Conservation (phyloP, 768 basidiomycete species). For the Rhodotorula taiwanensis region DNA sequence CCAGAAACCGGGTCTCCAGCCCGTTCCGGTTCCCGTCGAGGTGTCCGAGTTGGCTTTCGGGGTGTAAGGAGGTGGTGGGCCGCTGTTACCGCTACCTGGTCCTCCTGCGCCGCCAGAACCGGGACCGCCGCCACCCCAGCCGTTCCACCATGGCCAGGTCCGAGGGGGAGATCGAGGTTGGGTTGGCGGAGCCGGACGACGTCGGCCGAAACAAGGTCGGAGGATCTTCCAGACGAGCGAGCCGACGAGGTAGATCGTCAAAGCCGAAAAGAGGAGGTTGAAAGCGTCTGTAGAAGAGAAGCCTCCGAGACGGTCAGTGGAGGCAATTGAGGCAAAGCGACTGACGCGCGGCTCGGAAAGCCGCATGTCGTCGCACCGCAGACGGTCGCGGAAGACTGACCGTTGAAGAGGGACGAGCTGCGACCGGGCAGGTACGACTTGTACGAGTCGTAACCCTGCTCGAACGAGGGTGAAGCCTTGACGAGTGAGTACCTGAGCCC, state of each 20-base stretch:
- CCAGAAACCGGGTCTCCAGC: slow-evolving; percentile 74
- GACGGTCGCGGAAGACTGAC: background rate
- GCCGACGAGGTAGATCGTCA: slow-evolving; percentile 5
- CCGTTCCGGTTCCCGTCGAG: slow-evolving; percentile 31
- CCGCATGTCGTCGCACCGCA: no score
- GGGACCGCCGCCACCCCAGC: slow-evolving; percentile 2
- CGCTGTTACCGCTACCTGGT: slow-evolving; percentile 41
- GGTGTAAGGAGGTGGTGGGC: slow-evolving; percentile 50
- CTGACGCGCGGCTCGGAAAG: no score
- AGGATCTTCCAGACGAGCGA: background rate
- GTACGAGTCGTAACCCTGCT: background rate
- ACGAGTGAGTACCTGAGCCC: slow-evolving; percentile 70
- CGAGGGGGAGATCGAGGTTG: background rate
- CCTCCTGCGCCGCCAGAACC: background rate
- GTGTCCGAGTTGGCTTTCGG: background rate
- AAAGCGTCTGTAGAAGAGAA: background rate
- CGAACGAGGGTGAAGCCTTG: slow-evolving; percentile 4
- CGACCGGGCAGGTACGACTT: background rate
- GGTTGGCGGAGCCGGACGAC: background rate
- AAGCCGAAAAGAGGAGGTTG: slow-evolving; percentile 2
- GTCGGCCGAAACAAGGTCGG: background rate
- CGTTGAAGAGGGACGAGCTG: background rate
- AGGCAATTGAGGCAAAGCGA: no score
- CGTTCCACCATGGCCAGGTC: background rate
- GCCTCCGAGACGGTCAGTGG: background rate